Evolutionary conservation across 495 filamentous ascomycete species (phyloP), one percentile per base, ranked within the genome.

Genomic region (Thermothielavioides terrestris): DNA sequence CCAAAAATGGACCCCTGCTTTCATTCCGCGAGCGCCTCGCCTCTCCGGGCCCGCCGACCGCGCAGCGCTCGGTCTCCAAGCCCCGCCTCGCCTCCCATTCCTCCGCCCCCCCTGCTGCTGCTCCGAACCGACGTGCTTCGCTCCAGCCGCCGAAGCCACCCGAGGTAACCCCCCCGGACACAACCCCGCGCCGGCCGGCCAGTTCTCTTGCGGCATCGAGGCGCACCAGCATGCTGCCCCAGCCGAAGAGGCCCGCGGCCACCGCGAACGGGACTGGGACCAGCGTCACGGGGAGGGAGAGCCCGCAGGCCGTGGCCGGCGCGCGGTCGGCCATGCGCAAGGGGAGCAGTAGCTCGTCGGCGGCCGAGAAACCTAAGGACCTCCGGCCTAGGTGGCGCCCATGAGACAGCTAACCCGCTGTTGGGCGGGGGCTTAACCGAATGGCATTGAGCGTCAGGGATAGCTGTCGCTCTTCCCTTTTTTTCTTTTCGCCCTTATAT

Each of bases 21-120:
- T 75, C 73, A 15, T 77, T 76, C 64, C 68, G 75, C 37, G 75
- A 78, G 17, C 63, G 73, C 14, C 53, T 78, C 17, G 59, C 69
- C 17, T 70, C 70, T 40, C 63, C 73, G 1, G 63, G 62, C 43
- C 66, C 72, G 1, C 62, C 62, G 0, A 55, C 68, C n/a, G 44
- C 56, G 8, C 67, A 59, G 15, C 62, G 63, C 12, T 32, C 59
- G 18, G 50, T 64, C 12, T 48, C 58, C 22, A 70, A 62, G 50
- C 67, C 74, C 20, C 63, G 68, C 2, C 58, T 73, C 9, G 40
- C 54, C 15, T 27, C 54, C 1, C 49, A 45, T 4, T 14, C 28
- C 12, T 51, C 49, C 10, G 35, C 34, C 2, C 27, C 49, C 10
- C 32, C 39, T 15, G 2, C 57, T 64, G 21, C 21, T n/a, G n/a